phyloP scores from a whole-genome alignment of 345 rosid genomes.

The Bruguiera sexangula region DNA sequence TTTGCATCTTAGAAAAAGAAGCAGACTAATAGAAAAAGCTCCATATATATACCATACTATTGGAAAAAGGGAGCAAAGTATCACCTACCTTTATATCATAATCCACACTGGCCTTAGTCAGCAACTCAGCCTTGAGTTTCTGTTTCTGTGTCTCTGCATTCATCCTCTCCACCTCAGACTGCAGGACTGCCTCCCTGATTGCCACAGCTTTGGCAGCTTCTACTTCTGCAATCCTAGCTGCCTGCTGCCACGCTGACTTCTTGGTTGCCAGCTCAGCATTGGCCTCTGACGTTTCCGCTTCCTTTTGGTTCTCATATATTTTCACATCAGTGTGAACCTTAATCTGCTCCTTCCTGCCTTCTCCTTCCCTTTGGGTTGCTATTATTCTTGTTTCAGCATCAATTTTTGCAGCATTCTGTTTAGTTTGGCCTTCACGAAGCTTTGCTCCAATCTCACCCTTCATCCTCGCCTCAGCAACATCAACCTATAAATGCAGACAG shows the following conservation, averaged over 20 bases:
- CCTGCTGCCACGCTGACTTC: conserved; percentile 17
- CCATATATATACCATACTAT: no score
- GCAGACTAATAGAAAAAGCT: no score
- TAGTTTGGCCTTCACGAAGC: not conserved
- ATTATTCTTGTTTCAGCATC: conserved; percentile 9
- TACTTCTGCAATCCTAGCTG: conserved; percentile 14
- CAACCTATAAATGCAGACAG: conserved; percentile 6
- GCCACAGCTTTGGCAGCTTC: conserved; percentile 18
- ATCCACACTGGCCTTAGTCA: conserved; percentile 19
- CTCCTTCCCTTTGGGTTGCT: conserved; percentile 11
- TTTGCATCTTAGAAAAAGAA: no score
- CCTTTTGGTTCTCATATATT: conserved; percentile 9
- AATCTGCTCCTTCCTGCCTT: conserved; percentile 10
- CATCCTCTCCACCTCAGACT: conserved; percentile 17
- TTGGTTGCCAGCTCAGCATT: conserved; percentile 17
- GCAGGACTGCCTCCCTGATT: conserved; percentile 22
- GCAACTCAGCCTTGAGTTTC: conserved; percentile 15
- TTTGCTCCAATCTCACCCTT: conserved; percentile 20
- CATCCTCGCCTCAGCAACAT: conserved; percentile 19
- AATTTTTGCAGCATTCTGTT: conserved; percentile 13
- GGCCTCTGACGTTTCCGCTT: conserved; percentile 9
- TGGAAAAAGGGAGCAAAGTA: no score
- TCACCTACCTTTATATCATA: conserved; percentile 17
- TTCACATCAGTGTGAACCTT: conserved; percentile 12
- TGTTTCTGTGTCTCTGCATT: conserved; percentile 17